Evolutionary conservation across 441 rosid genomes (phyloP), one percentile per base, ranked within the genome.

Genomic region (Syzygium malaccense): DNA sequence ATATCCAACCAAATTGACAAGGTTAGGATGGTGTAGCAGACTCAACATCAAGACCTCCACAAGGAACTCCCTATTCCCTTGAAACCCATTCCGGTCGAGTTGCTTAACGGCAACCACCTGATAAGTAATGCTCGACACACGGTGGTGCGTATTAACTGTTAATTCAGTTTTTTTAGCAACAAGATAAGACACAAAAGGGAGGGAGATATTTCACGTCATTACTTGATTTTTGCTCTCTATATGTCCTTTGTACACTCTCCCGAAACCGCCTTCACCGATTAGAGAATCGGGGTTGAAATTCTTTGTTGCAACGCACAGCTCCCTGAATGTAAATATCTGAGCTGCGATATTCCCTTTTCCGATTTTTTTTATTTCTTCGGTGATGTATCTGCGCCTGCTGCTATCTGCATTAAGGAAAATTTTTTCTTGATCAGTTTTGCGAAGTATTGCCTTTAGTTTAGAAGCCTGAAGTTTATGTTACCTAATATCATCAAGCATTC

Each of bases 231-330:
- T 89, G 86, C 87, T 88, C 85, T 93, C 95, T 62, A 96, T 85
- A 7, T 88, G 85, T 18, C 97, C 99, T 91, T 92, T 95, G 91
- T 97, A 98, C 37, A 97, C 99, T 94, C 97, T 98, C 57, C 99
- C 99, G 54, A 97, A 98, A 48, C 99, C 99, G 8, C 99, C 99
- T 94, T 98, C 99, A 17, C 99, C 99, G 13, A 98, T 93, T 85
- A 93, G 93, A 91, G 93, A 91, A 4, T 95, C 94, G 3, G 93
- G 95, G 87, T 92, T 88, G 92, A 98, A 97, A 92, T 95, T 95
- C 28, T 93, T 89, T 20, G 99, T 96, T 30, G 99, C 99, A 4
- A 56, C 88, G 55, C 91, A 92, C 19, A 98, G 93, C 87, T 98
- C 99, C 7, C 92, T 89, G 92, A 92, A 97, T 26, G 96, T 89